Conservation (phyloP, 345 rosid species). For the Citrus cavaleriei region DNA sequence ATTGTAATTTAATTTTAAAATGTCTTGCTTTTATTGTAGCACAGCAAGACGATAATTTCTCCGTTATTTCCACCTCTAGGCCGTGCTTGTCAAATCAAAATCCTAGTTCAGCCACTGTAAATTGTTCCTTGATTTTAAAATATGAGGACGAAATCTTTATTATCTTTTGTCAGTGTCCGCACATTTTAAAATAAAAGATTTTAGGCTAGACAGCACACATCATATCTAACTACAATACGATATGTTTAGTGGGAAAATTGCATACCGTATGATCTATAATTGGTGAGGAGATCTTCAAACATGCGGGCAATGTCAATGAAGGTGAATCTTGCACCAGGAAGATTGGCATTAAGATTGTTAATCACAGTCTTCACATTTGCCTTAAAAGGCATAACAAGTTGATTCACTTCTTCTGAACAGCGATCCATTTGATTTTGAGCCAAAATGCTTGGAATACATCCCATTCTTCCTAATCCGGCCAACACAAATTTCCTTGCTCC, state of each 20-base stretch:
- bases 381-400: conserved; percentile 71
- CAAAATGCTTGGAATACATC: conserved; percentile 90
- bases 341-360: conserved; percentile 54
- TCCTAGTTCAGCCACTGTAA: too few relatives aligned
- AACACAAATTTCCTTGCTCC: conserved; percentile 82
- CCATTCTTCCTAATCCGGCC: conserved; percentile 86
- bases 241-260: neutral
- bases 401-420: conserved; percentile 85
- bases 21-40: too few relatives aligned
- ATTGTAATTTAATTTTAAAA: too few relatives aligned
- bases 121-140: too few relatives aligned
- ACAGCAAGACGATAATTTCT: too few relatives aligned
- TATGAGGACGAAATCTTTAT: too few relatives aligned
- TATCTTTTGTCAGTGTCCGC: neutral
- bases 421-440: conserved; percentile 61
- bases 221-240: neutral
- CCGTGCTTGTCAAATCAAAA: too few relatives aligned
- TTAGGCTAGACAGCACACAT: neutral
- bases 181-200: neutral
- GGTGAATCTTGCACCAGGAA: conserved; percentile 60
- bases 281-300: conserved; percentile 57
- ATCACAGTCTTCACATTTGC: conserved; percentile 74
- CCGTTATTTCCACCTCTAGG: too few relatives aligned
- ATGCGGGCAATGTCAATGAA: conserved; percentile 54
- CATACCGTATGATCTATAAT: conserved; percentile 59